Percentiles rank a stretch among this genome's conserved stretches.
Evolutionary conservation across 2,329 filamentous ascomycete species (phyloP).

Genomic region (Calycina marina): DNA sequence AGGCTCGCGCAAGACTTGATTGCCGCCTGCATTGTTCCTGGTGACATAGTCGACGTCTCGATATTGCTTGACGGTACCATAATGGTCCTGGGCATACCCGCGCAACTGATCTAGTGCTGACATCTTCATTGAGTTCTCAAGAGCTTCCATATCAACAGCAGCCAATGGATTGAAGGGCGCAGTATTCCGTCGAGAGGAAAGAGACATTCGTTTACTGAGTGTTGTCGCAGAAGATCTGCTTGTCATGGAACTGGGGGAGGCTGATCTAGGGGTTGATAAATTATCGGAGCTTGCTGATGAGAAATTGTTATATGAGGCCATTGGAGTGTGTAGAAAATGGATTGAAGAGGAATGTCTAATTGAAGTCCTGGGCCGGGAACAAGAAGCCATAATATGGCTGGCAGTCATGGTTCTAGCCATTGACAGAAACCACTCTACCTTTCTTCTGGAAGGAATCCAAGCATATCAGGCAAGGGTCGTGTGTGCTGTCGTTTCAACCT

Average conservation of each 20-base stretch:
- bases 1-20: conserved; percentile 46
- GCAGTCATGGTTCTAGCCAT: no score
- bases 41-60: conserved; percentile 37
- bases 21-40: conserved; percentile 37
- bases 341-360: no score
- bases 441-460: no score
- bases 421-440: no score
- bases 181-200: conserved; percentile 16
- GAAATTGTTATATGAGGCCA: conserved; percentile 17
- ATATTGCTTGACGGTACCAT: conserved; percentile 38
- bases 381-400: no score
- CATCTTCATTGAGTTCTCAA: conserved; percentile 46
- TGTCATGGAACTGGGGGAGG: conserved; percentile 17
- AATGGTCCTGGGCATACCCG: conserved; percentile 43
- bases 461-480: no score
- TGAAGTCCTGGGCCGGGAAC: no score
- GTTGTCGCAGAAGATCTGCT: conserved; percentile 18
- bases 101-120: conserved; percentile 43
- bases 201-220: conserved; percentile 18
- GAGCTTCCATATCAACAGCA: conserved; percentile 35
- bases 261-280: conserved; percentile 16
- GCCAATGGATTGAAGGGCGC: conserved; percentile 16
- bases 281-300: conserved; percentile 16
- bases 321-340: conserved; percentile 8
- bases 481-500: no score